Percentiles rank a stretch among this genome's conserved stretches.
These are phyloP conservation scores for Penicillium sp. DNA, from an alignment of 2,329 filamentous ascomycete genomes.

Conservation along the genomic window DNA sequence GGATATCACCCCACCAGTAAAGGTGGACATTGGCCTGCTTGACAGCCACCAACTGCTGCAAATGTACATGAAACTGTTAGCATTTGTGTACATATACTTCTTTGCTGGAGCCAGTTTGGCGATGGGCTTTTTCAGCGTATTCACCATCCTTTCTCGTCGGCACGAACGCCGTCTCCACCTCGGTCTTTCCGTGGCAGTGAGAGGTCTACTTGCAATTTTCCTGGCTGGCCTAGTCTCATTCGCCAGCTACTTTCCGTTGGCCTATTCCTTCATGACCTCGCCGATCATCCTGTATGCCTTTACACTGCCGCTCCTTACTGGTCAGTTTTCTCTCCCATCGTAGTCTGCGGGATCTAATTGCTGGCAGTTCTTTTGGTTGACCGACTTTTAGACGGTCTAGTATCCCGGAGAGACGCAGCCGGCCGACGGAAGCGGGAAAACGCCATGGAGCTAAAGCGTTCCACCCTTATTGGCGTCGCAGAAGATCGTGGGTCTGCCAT, in stretches of 20 bases:
- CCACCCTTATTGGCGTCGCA: constrained; percentile 2
- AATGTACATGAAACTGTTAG: constrained; percentile 39
- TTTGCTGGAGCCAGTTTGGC: constrained; percentile 37
- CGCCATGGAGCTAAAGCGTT: constrained; percentile 15
- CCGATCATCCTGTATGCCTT: constrained; percentile 40
- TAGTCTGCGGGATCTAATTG: constrained; percentile 15
- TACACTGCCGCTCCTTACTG: constrained; percentile 30
- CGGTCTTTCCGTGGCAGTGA: constrained; percentile 27
- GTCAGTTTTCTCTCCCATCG: constrained; percentile 19
- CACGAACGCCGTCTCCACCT: constrained; percentile 23
- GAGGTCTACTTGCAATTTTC: constrained; percentile 30
- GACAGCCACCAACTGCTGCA: constrained; percentile 32
- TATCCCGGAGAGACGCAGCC: constrained; percentile 21
- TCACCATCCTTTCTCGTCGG: constrained; percentile 30
- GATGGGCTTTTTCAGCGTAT: constrained; percentile 38
- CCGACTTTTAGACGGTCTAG: constrained; percentile 35
- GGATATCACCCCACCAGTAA: constrained; percentile 35
- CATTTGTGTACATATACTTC: constrained; percentile 43
- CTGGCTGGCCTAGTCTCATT: constrained; percentile 32
- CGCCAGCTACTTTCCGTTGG: constrained; percentile 32
- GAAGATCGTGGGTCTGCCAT: background rate
- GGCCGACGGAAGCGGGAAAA: constrained; percentile 27
- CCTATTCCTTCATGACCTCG: constrained; percentile 42
- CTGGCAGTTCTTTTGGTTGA: constrained; percentile 32
- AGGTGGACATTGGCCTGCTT: constrained; percentile 26